phyloP scores from a whole-genome alignment of 2,329 filamentous ascomycete genomes.

The Epichloe typhina region DNA sequence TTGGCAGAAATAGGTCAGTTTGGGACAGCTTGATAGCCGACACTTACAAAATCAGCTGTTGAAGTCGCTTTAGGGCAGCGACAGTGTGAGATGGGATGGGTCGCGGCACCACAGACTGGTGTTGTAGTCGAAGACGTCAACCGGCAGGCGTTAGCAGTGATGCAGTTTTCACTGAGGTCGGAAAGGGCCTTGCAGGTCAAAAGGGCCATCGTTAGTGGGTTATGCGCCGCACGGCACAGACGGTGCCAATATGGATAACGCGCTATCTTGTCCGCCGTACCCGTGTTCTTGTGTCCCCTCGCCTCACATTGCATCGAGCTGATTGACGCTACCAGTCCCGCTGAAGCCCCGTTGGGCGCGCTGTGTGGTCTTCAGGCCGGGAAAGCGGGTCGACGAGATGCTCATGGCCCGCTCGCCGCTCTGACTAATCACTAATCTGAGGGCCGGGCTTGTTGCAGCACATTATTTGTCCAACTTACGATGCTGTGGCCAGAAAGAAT shows the following conservation, averaged over 20 bases:
- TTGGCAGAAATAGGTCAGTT: not conserved
- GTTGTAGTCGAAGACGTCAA: conserved; percentile 1
- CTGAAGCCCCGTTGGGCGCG: too few species aligned
- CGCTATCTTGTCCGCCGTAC: not conserved
- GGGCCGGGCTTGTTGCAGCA: not conserved
- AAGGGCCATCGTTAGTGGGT: not conserved
- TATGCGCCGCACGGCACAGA: not conserved
- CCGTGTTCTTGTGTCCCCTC: not conserved
- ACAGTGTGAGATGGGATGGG: not conserved
- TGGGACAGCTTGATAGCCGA: not conserved
- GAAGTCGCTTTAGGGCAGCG: not conserved
- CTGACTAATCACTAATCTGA: too few species aligned
- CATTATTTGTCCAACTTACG: not conserved
- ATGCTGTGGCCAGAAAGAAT: not conserved
- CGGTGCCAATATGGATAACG: not conserved
- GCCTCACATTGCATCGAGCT: too few species aligned
- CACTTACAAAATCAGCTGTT: not conserved
- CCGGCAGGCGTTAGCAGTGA: not conserved
- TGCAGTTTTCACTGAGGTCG: conserved; percentile 3
- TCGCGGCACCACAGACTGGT: not conserved
- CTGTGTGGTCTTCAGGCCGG: too few species aligned
- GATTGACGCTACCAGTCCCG: too few species aligned
- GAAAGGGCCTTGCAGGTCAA: not conserved
- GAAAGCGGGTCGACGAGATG: too few species aligned
- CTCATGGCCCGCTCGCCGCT: too few species aligned